Evolutionary conservation across 306 rosid species (phyloP).

Genomic region (Fagus crenata): DNA sequence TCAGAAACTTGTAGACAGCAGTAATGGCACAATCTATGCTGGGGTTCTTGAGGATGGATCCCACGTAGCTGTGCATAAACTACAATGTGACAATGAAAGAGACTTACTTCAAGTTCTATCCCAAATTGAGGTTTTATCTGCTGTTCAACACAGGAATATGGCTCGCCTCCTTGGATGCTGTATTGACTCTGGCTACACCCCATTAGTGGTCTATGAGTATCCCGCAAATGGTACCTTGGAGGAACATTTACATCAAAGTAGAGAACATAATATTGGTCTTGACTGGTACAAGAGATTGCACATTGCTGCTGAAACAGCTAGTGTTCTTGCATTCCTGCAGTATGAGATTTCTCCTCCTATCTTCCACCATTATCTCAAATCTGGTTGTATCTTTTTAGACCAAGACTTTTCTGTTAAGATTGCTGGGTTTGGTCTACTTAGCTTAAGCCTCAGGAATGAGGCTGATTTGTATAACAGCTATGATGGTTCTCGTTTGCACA

Average conservation of each 20-base stretch:
- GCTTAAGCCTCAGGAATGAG: slow-evolving; percentile 30
- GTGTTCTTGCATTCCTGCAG: slow-evolving; percentile 68
- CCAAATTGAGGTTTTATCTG: slow-evolving; percentile 64
- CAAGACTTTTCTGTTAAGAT: slow-evolving; percentile 60
- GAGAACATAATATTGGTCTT: slow-evolving; percentile 48
- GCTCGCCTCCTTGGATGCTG: slow-evolving; percentile 80
- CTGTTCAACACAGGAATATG: slow-evolving; percentile 55
- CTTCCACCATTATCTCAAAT: slow-evolving; percentile 68
- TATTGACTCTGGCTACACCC: slow-evolving; percentile 52
- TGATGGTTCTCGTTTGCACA: slow-evolving; percentile 32
- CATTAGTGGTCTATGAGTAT: slow-evolving; percentile 68
- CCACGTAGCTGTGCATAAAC: slow-evolving; percentile 68
- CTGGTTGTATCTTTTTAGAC: slow-evolving; percentile 64
- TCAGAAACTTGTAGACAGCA: slow-evolving; percentile 51
- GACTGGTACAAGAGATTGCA: slow-evolving; percentile 78
- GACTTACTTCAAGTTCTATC: slow-evolving; percentile 63
- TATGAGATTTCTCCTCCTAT: slow-evolving; percentile 75
- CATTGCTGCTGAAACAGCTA: slow-evolving; percentile 76
- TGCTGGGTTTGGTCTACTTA: slow-evolving; percentile 63
- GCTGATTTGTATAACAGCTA: slow-evolving; percentile 30
- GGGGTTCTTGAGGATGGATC: slow-evolving; percentile 78
- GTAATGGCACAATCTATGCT: slow-evolving; percentile 54
- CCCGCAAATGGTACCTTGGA: slow-evolving; percentile 74
- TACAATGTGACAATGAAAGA: slow-evolving; percentile 60
- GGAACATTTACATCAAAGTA: slow-evolving; percentile 58